These are phyloP conservation scores for Chaetomium olivaceum DNA, from an alignment of 2,329 filamentous ascomycete species.

Conservation along the genomic window DNA sequence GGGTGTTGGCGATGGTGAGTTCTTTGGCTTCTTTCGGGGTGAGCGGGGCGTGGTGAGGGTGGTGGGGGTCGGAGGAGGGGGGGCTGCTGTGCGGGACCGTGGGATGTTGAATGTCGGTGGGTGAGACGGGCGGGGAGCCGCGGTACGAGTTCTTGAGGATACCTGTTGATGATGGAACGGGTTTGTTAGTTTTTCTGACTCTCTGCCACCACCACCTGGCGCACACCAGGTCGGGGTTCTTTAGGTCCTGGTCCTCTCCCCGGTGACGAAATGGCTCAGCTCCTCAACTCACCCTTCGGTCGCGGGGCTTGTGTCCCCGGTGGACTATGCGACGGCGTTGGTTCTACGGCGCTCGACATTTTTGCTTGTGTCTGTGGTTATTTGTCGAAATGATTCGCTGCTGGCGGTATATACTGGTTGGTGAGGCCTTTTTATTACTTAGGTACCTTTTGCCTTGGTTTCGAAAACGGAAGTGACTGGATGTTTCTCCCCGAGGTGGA, in stretches of 20 bases:
- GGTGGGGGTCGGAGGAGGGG: conserved; percentile 50
- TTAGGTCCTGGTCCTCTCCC: too few species aligned
- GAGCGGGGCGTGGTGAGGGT: conserved; percentile 7
- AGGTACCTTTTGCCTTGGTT: not conserved
- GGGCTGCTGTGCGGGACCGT: conserved; percentile 30
- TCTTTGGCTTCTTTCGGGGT: conserved; percentile 84
- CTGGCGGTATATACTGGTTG: not conserved
- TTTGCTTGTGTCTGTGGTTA: not conserved
- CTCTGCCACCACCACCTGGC: too few species aligned
- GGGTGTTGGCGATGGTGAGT: conserved; percentile 88
- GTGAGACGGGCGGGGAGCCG: conserved; percentile 55
- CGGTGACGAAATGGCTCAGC: not conserved
- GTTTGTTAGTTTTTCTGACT: not conserved
- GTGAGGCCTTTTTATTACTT: not conserved
- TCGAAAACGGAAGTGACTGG: not conserved
- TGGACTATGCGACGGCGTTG: conserved; percentile 43
- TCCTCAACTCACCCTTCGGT: conserved; percentile 46
- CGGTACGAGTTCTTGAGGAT: conserved; percentile 90
- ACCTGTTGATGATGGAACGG: conserved; percentile 52
- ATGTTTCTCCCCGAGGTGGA: not conserved
- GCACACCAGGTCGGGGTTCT: too few species aligned
- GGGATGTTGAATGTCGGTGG: conserved; percentile 39
- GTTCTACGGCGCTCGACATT: conserved; percentile 17
- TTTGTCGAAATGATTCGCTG: not conserved
- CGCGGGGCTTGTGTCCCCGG: conserved; percentile 45